Conservation (phyloP, 2,329 filamentous ascomycete genomes). For the Karstenula rhodostoma region DNA sequence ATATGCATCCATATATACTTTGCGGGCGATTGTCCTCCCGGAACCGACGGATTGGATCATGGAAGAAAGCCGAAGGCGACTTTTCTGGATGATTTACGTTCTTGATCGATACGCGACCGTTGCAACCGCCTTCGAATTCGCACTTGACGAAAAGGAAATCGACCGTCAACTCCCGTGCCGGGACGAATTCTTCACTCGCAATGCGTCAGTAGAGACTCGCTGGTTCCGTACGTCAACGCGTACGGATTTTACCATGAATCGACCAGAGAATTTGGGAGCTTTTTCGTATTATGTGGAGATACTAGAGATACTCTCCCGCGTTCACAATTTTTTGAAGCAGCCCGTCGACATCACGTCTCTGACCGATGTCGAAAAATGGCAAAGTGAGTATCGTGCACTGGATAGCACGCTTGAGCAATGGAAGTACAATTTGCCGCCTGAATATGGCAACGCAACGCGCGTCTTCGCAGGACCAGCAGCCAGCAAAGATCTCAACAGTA, state of each 20-base stretch:
- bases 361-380: slow-evolving; percentile 88
- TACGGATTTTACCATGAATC: slow-evolving; percentile 70
- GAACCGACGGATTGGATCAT: slow-evolving; percentile 88
- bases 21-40: slow-evolving; percentile 83
- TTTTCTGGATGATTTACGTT: slow-evolving; percentile 96
- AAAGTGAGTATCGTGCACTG: slow-evolving; percentile 83
- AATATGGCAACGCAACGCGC: slow-evolving; percentile 85
- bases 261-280: slow-evolving; percentile 82
- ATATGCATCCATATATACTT: slow-evolving; percentile 86
- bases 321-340: slow-evolving; percentile 87
- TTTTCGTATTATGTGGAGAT: slow-evolving; percentile 94
- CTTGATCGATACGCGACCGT: slow-evolving; percentile 91
- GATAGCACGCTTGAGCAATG: slow-evolving; percentile 81
- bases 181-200: slow-evolving; percentile 85
- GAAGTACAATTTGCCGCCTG: slow-evolving; percentile 82
- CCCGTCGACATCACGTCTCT: slow-evolving; percentile 88
- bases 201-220: slow-evolving; percentile 82
- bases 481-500: slow-evolving; percentile 76
- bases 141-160: slow-evolving; percentile 86
- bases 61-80: slow-evolving; percentile 81
- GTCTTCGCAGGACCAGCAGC: slow-evolving; percentile 69
- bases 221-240: slow-evolving; percentile 69
- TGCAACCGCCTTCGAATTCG: slow-evolving; percentile 91
- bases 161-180: slow-evolving; percentile 86
- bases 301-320: slow-evolving; percentile 82